Percentiles rank a stretch among this genome's conserved stretches.
Conservation (phyloP, 2,329 filamentous ascomycete species). For the Epichloe glyceriae region DNA sequence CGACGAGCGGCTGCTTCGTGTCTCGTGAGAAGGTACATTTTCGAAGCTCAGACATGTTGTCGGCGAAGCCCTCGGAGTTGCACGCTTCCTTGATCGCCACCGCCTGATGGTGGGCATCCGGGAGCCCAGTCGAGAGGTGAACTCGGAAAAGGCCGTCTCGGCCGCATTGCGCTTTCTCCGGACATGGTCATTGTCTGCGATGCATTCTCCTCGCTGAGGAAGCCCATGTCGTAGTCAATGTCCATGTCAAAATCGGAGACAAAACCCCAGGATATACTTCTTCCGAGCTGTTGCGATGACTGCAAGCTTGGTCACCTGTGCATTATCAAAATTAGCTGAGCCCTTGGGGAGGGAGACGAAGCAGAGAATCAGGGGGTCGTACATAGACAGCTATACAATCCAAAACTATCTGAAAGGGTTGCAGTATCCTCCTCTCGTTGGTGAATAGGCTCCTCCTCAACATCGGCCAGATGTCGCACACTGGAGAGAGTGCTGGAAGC, state of each 20-base stretch:
- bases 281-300: constrained; percentile 37
- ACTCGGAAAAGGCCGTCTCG: constrained; percentile 47
- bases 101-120: constrained; percentile 41
- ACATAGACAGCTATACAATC: constrained; percentile 61
- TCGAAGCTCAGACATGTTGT: constrained; percentile 78
- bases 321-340: constrained; percentile 9
- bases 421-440: constrained; percentile 47
- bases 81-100: constrained; percentile 34
- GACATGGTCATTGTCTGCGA: constrained; percentile 25
- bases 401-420: constrained; percentile 20
- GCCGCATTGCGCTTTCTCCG: constrained; percentile 43
- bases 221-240: constrained; percentile 54
- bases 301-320: constrained; percentile 48
- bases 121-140: constrained; percentile 53
- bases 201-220: constrained; percentile 50
- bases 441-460: constrained; percentile 71
- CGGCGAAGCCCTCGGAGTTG: constrained; percentile 39
- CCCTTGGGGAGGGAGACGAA: not conserved
- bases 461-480: constrained; percentile 62
- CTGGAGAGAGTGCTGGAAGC: constrained; percentile 33
- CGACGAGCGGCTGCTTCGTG: constrained; percentile 68
- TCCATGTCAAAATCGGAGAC: constrained; percentile 36
- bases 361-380: constrained; percentile 24
- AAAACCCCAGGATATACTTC: constrained; percentile 24
- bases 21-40: constrained; percentile 54